phyloP scores from a whole-genome alignment of 1,284 basidiomycete genomes.

The Lentinus polychrous region DNA sequence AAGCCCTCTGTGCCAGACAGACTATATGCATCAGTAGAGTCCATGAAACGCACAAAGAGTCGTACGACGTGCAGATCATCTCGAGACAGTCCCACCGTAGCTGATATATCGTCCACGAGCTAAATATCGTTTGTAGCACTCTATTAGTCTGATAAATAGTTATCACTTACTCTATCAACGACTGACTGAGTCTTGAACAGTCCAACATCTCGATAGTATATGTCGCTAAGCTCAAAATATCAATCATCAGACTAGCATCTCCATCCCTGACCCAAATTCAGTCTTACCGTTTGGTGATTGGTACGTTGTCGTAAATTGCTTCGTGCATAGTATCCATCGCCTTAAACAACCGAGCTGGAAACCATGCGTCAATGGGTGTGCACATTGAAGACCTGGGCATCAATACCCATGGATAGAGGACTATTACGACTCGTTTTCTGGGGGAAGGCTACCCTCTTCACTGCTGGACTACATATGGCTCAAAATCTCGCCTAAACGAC shows the following conservation, averaged over 20 bases:
- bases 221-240: conserved; percentile 48
- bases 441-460: conserved; percentile 19
- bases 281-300: conserved; percentile 71
- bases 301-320: conserved; percentile 45
- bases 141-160: not conserved
- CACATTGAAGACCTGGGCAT: not conserved
- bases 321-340: conserved; percentile 60
- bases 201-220: conserved; percentile 78
- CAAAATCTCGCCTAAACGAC: not conserved
- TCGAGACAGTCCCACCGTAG: conserved; percentile 68
- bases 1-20: conserved; percentile 55
- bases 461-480: not conserved
- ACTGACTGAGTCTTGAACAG: conserved; percentile 70
- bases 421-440: conserved; percentile 38
- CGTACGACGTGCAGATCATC: conserved; percentile 75
- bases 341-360: conserved; percentile 55
- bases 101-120: conserved; percentile 86
- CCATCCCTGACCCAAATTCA: too few species aligned
- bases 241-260: not conserved
- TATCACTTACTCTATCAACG: conserved; percentile 58
- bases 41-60: not conserved
- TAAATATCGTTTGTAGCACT: conserved; percentile 25
- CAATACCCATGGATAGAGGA: conserved; percentile 43
- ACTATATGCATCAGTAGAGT: not conserved
- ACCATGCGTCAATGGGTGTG: too few species aligned